Percentiles rank a stretch among this genome's conserved stretches.
These are phyloP conservation scores for Annona squamosa DNA, from an alignment of 164 flowering plant genomes.

Conservation along the genomic window DNA sequence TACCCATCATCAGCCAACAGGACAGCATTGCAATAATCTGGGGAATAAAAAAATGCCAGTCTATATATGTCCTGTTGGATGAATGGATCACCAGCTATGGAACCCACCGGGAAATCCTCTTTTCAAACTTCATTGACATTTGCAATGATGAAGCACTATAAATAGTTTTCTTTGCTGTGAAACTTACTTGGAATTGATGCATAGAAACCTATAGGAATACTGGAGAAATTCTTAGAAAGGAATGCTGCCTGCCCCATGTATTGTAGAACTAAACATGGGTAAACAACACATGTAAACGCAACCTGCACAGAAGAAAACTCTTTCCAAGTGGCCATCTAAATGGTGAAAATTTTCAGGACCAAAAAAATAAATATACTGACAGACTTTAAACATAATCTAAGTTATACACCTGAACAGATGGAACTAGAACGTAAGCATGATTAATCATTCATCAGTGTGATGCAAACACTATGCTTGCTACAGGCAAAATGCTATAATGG, in stretches of 20 bases:
- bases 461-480: too few relatives aligned
- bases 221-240: constrained; percentile 50
- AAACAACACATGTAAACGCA: constrained; percentile 42
- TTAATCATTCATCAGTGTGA: too few relatives aligned
- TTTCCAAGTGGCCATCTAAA: too few relatives aligned
- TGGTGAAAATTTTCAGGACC: too few relatives aligned
- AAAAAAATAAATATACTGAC: too few relatives aligned
- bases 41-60: not conserved
- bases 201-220: constrained; percentile 38
- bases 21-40: not conserved
- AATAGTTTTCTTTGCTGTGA: not conserved
- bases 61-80: not conserved
- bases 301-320: constrained; percentile 30
- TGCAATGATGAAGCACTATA: not conserved
- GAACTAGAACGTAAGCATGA: not conserved
- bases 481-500: too few relatives aligned
- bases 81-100: not conserved
- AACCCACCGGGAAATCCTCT: not conserved
- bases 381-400: not conserved
- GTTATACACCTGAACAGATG: not conserved
- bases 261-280: constrained; percentile 65
- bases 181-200: constrained; percentile 60
- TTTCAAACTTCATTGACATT: not conserved
- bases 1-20: not conserved
- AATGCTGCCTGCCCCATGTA: constrained; percentile 88